Evolutionary conservation across 257 asterid species (phyloP).

Genomic region (Nicotiana noctiflora): DNA sequence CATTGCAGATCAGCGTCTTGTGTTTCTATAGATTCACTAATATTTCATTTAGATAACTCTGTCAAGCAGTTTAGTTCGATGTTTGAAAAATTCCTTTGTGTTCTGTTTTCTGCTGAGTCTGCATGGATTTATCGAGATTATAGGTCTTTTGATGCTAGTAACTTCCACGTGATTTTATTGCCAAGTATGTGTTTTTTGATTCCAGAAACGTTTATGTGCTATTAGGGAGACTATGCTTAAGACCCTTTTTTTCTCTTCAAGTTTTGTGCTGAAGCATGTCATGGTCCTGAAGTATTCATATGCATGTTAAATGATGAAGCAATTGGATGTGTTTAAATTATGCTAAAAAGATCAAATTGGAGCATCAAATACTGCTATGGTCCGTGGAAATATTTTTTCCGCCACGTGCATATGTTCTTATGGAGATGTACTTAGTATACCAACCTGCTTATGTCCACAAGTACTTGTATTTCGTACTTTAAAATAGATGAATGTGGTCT

Average conservation of each 20-base stretch:
- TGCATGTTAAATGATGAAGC: background rate
- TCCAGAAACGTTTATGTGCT: background rate
- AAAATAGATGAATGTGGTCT: background rate
- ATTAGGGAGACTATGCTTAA: background rate
- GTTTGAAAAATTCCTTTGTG: background rate
- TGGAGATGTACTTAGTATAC: background rate
- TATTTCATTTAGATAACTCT: background rate
- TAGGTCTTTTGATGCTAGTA: background rate
- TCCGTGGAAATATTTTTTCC: background rate
- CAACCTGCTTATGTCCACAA: background rate
- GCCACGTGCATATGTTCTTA: background rate
- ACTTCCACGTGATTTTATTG: background rate
- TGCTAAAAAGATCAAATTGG: background rate
- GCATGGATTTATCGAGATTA: background rate
- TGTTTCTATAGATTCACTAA: background rate
- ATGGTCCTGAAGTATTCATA: background rate
- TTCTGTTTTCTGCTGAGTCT: background rate
- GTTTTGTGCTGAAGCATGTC: background rate
- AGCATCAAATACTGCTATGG: background rate
- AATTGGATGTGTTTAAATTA: background rate
- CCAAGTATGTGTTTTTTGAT: background rate
- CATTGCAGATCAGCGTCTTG: background rate
- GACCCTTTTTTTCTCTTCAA: background rate
- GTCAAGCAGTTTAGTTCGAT: background rate
- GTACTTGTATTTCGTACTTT: background rate